These are phyloP conservation scores for Diaporthe australafricana DNA, from an alignment of 2,329 filamentous ascomycete genomes.

Conservation along the genomic window DNA sequence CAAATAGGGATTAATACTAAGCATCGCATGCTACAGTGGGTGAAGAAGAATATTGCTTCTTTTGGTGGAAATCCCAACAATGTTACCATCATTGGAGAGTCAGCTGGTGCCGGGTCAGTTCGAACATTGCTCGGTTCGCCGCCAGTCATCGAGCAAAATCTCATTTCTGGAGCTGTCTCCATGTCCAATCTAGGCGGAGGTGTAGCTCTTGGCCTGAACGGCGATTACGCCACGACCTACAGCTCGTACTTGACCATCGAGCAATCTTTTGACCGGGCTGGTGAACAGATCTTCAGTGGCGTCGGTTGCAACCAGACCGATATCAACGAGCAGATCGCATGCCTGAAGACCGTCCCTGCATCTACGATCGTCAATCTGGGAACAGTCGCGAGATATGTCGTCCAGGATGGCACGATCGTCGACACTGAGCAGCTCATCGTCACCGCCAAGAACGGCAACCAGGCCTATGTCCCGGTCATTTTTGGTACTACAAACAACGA, in stretches of 20 bases:
- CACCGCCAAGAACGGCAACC: slow-evolving; percentile 53
- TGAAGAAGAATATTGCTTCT: slow-evolving; percentile 32
- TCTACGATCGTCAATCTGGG: slow-evolving; percentile 49
- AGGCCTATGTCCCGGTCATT: slow-evolving; percentile 62
- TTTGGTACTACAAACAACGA: slow-evolving; percentile 62
- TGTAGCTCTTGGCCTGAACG: slow-evolving; percentile 55
- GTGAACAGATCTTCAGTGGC: slow-evolving; percentile 58
- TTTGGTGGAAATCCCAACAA: slow-evolving; percentile 33
- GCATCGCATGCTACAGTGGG: slow-evolving; percentile 13
- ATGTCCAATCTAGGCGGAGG: slow-evolving; percentile 66
- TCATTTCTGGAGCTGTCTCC: slow-evolving; percentile 54
- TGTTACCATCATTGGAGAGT: slow-evolving; percentile 40
- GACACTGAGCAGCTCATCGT: slow-evolving; percentile 60
- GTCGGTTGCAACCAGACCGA: slow-evolving; percentile 59
- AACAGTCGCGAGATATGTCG: slow-evolving; percentile 61
- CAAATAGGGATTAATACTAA: not conserved
- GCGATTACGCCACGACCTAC: slow-evolving; percentile 65
- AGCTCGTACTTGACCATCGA: slow-evolving; percentile 63
- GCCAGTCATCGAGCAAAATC: slow-evolving; percentile 57
- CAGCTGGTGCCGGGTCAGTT: slow-evolving; percentile 62
- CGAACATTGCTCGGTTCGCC: slow-evolving; percentile 61
- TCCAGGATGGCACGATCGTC: slow-evolving; percentile 65
- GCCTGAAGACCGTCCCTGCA: slow-evolving; percentile 56
- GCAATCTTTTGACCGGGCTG: slow-evolving; percentile 59
- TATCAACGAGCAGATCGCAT: slow-evolving; percentile 56